phyloP scores from a whole-genome alignment of 176 grass and related monocot species.

The Musa schizocarpa region DNA sequence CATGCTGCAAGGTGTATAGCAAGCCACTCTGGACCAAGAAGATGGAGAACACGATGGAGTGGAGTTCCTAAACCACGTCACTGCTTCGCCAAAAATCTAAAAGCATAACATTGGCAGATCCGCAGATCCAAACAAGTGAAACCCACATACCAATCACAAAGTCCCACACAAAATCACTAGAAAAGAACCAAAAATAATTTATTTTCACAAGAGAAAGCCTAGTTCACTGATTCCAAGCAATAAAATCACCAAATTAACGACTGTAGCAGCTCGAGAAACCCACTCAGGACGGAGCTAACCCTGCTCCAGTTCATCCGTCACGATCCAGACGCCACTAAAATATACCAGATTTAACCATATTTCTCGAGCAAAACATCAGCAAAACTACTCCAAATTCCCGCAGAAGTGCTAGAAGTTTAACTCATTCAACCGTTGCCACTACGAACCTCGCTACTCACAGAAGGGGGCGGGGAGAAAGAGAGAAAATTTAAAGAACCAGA shows the following conservation, averaged over 20 bases:
- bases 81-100: constrained; percentile 56
- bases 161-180: background rate
- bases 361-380: background rate
- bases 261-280: background rate
- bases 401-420: too few relatives aligned
- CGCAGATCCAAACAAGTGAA: constrained; percentile 81
- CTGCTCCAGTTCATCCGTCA: background rate
- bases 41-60: constrained; percentile 3
- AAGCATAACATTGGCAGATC: constrained; percentile 72
- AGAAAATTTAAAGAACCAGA: background rate
- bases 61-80: constrained; percentile 39
- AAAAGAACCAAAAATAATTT: constrained; percentile 14
- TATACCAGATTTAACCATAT: background rate
- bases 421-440: too few relatives aligned
- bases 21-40: background rate
- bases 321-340: background rate
- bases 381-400: background rate
- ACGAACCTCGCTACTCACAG: background rate
- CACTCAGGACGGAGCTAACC: background rate
- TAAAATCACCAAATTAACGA: background rate
- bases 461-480: background rate
- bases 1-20: background rate
- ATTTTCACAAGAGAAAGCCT: background rate
- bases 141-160: constrained; percentile 61
- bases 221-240: background rate